Evolutionary conservation across 306 rosid genomes (phyloP).

Genomic region (Hylodesmum podocarpum): DNA sequence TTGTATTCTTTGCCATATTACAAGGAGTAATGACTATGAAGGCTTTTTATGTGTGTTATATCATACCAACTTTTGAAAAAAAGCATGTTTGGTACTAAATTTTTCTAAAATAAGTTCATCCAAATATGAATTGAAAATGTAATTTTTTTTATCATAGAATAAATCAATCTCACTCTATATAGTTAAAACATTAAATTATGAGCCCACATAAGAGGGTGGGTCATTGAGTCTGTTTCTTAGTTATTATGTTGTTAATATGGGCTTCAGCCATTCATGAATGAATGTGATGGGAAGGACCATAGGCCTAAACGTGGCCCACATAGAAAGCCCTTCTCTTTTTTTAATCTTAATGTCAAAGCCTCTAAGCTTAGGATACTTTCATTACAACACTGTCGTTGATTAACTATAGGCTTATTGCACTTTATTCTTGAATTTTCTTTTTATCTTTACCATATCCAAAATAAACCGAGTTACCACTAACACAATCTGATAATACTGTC

Average conservation of each 20-base stretch:
- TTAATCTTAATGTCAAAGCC: conserved; percentile 8
- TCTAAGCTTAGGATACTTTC: not conserved
- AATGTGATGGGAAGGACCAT: conserved; percentile 35
- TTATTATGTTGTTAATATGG: conserved; percentile 40
- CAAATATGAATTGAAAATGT: no score
- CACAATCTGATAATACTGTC: not conserved
- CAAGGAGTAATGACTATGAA: no score
- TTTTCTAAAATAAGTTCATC: no score
- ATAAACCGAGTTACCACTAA: not conserved
- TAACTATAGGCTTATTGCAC: not conserved
- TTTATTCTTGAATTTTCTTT: not conserved
- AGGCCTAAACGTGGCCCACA: conserved; percentile 31
- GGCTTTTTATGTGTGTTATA: no score
- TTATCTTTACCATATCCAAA: no score
- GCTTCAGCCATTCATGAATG: conserved; percentile 39
- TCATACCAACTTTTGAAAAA: no score
- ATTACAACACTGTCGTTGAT: not conserved
- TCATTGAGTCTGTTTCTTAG: conserved; percentile 18
- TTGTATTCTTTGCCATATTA: not conserved
- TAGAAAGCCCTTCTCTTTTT: not conserved
- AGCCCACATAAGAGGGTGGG: conserved; percentile 4
- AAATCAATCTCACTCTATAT: not conserved
- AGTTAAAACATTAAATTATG: not conserved
- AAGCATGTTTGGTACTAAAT: no score
- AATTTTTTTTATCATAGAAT: no score